Base-by-base conservation (phyloP, 2,329 filamentous ascomycete species). In the Monilinia aucupariae region DNA sequence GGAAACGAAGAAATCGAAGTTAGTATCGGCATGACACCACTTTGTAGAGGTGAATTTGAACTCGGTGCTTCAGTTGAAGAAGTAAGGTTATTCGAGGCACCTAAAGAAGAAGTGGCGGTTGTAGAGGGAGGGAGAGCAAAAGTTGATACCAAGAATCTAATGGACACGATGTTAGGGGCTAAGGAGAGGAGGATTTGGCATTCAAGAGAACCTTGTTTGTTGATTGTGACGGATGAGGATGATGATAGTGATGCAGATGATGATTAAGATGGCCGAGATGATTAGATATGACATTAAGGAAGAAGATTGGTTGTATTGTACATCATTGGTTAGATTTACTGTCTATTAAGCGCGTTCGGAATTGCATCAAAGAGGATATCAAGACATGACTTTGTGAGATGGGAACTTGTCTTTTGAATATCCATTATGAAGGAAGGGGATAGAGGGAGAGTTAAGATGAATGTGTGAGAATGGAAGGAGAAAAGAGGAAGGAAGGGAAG, bases 1-100 rank as follows among this genome's bases (percentile, higher is more conserved):
- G 83, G 85, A 0, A 82, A 84, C 5, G 78, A 82, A 51, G 82
- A 76, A n/a, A 79, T 81, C 0, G 82, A 87, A 65, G 79, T 90
- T 27, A 79, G 81, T 1, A 76, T 96, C 4, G 89, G 89, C 5
- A 81, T 92, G 50, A 90, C 90, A 49, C 83, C 88, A 39, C 82
- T 96, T 41, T 92, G 89, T 68, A 82, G 86, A 51, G 92, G 92
- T 20, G 85, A 90, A 67, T 96, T 93, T 73, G 92, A 96, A 75
- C 80, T 96, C 27, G 85, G 84, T 30, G 91, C 87, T 6, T 88
- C 84, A 15, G 85, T 96, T 0, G 92, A 97, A 76, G 92, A 97
- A 78, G 85, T 89, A 3, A 81, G 81, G 65, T 72, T 90, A 6
- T 50, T 61, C 20, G 64, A 69, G n/a, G 51, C 64, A 9, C 37